Conservation (phyloP, 441 rosid species). For the Rhodomyrtus psidioides region DNA sequence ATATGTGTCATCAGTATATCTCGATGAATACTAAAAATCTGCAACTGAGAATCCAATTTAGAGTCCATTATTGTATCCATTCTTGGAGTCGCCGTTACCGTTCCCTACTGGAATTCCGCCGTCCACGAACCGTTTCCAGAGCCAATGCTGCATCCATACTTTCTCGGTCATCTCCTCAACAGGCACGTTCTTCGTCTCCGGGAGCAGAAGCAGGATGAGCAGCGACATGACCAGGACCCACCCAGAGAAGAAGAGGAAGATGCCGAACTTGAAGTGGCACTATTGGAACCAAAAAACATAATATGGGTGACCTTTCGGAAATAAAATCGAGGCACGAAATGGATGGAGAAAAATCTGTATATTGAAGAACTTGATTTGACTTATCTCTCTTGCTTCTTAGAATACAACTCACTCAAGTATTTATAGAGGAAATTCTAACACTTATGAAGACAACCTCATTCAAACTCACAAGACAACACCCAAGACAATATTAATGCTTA, state of each 20-base stretch:
- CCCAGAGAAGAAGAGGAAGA: conserved; percentile 70
- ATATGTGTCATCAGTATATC: background rate
- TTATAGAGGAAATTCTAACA: too few relatives aligned
- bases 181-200: conserved; percentile 83
- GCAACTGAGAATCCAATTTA: background rate
- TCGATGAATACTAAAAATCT: accelerated
- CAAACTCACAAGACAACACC: too few relatives aligned
- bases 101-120: background rate
- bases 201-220: conserved; percentile 59
- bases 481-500: too few relatives aligned
- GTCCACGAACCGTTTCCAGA: conserved; percentile 72
- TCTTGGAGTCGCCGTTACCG: background rate
- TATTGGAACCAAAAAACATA: too few relatives aligned
- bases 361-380: too few relatives aligned
- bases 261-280: conserved; percentile 80
- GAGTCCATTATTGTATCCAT: background rate
- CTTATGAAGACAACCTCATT: too few relatives aligned
- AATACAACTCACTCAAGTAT: too few relatives aligned
- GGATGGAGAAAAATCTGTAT: too few relatives aligned
- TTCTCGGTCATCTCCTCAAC: conserved; percentile 87
- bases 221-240: conserved; percentile 79
- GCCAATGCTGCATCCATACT: conserved; percentile 91
- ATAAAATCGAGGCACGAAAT: too few relatives aligned
- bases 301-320: too few relatives aligned
- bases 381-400: too few relatives aligned